Percentiles rank a stretch among this genome's conserved stretches.
Evolutionary conservation across 371 early-diverging fungal species (phyloP).

Genomic region (Massospora cicadina): DNA sequence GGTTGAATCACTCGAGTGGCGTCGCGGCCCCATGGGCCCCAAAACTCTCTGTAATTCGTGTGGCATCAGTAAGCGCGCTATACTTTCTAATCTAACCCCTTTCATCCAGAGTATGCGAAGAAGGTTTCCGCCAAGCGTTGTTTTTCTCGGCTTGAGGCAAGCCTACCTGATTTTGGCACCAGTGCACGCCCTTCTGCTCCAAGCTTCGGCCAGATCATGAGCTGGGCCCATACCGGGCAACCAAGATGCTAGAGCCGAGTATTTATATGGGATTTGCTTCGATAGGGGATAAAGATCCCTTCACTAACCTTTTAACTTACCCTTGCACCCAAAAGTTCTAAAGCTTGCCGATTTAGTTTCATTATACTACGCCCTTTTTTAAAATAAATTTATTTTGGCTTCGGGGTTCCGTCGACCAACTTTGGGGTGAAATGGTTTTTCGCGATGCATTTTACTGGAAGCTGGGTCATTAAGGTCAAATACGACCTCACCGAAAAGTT

Average conservation of each 20-base stretch:
- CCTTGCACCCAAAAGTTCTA: too few species aligned
- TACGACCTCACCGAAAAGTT: too few species aligned
- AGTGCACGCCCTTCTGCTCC: neutral
- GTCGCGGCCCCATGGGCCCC: conserved; percentile 59
- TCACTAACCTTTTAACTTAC: too few species aligned
- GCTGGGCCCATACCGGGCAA: neutral
- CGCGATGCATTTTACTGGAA: too few species aligned
- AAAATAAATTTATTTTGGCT: too few species aligned
- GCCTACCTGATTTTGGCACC: neutral
- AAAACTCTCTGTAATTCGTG: conserved; percentile 76
- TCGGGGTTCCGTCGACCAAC: too few species aligned
- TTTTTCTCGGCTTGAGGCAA: neutral
- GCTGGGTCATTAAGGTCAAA: too few species aligned
- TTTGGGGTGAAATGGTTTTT: too few species aligned
- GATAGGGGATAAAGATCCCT: too few species aligned
- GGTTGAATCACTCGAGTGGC: conserved; percentile 68
- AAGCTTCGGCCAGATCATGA: neutral
- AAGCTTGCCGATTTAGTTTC: too few species aligned
- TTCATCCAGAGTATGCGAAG: neutral
- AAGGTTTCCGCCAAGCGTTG: neutral
- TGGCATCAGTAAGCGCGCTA: conserved; percentile 26
- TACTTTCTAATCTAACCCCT: neutral
- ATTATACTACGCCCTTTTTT: too few species aligned
- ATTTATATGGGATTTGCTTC: too few species aligned
- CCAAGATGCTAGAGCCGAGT: neutral